Evolutionary conservation across 2,329 filamentous ascomycete species (phyloP), one percentile per base, ranked within the genome.

Genomic region (Amauroascus verrucosus): DNA sequence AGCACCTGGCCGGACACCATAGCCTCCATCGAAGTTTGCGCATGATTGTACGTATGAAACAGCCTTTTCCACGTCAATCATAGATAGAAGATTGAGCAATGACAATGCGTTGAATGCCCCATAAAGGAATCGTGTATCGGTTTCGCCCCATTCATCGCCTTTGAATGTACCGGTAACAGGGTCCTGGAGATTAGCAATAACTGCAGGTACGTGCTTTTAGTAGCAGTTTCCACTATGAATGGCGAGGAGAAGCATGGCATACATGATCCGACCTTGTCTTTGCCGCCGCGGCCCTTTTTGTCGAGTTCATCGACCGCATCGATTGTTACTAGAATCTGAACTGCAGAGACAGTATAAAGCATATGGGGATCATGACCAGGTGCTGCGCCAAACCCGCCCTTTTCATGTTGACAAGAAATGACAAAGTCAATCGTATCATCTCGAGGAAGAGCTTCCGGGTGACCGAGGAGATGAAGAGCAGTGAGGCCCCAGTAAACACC

Each of bases 401-500:
- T 86, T 1, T 87, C 82, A 66, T 89, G 84, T 72, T 95, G 84
- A 62, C 93, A 98, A n/a, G 86, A 90, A 48, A 96, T 79, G n/a
- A 97, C 86, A 71, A 95, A 98, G 61, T 90, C 82, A 64, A 98
- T 84, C 22, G 93, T 86, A 57, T 87, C 82, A 51, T 83, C 77
- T 51, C 87, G 82, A 9, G 91, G 85, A 8, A 98, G 79, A 2
- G 85, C 88, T 57, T 94, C 82, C 1, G 90, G 88, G 53, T 80
- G 84, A 47, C 83, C 81, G 55, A 98, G 81, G 26, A 97, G 78
- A 74, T 95, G 86, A 38, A 97, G 79, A 6, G 91, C 85, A 6
- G 84, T 93, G 54, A 98, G 73, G 13, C 93, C 93, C 93, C 93
- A 98, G 71, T 98, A 98, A 46, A 98, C 80, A 43, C 93, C 93